Base-by-base conservation (phyloP, 768 basidiomycete genomes). In the Gloeophyllum trabeum region DNA sequence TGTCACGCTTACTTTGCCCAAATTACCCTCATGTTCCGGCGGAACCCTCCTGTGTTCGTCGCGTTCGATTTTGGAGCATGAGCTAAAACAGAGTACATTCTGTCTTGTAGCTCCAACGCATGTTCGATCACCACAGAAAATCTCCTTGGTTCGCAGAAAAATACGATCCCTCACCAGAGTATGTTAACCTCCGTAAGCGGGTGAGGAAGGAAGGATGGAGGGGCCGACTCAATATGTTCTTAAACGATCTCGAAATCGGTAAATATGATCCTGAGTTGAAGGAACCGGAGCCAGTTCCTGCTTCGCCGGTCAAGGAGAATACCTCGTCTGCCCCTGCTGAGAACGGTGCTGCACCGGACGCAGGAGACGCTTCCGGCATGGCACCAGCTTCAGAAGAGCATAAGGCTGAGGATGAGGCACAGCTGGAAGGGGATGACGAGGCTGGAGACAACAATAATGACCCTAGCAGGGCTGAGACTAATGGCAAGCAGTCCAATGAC, bases 111-210 rank as follows among this genome's bases (percentile, higher is more conserved):
- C 78, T 94, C 55, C 88, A 89, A 69, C 84, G 85, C 44, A 84
- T 97, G 74, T 96, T 90, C 72, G 85, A 96, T 24, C 85, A 90
- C 62, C 93, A 97, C 67, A 77, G 81, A 63, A 82, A 84, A 56
- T 89, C 88, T n/a, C 83, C 90, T 12, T 97, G 93, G 93, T 97
- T 96, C 68, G 76, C 79, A 43, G 93, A 97, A 70, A 88, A 89
- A 61, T 97, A 97, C 66, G 88, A 91, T 47, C 83, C 83, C 43
- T 62, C 77, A 32, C 67, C 75, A 40, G 82, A 88, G 52, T 76
- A 73, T 55, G 71, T 75, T 43, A 69, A 71, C 42, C 65, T 92
- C 58, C 82, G 93, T 52, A 69, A 69, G 48, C 73, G 90, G 51
- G 76, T 91, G 48, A 76, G 85, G 57, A 83, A 79, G 62, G 78